Evolutionary conservation across 2,329 filamentous ascomycete genomes (phyloP), one percentile per base, ranked within the genome.

Genomic region (Diaporthe vexans): DNA sequence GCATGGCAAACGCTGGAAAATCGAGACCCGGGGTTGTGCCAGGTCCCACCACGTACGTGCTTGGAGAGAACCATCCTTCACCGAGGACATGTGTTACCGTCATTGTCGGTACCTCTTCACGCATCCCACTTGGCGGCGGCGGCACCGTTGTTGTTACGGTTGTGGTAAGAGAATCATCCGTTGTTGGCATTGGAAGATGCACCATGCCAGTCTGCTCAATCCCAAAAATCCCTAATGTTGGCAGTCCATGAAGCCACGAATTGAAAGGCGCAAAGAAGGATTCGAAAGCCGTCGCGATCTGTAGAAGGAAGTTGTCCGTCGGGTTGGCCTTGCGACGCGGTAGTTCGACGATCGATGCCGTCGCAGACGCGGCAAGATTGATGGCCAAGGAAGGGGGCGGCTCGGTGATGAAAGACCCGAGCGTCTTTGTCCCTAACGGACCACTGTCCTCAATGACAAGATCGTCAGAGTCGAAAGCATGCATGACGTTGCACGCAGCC

Each of bases 381-480:
- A 76, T 63, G 1, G 48, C 75, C 35, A 76, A 17, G 26, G 75
- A 75, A 26, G 77, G 69, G 4, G 76, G 74, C n/a, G 77, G 78
- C 11, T 72, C 74, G 5, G 76, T 77, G n/a, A 73, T 71, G 48
- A 77, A 79, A 19, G 75, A 76, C 5, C 76, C 78, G 7, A 78
- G 69, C 0, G 78, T 79, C 54, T 76, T 74, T 17, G 74, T 71
- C 11, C 57, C 74, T 4, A 76, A 43, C 8, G 76, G 74, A 3
- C 77, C 78, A 8, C 74, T 73, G 43, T 79, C 78, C 33, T 73
- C 73, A n/a, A 77, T 33, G 26, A 79, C 65, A 13, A 76, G 73
- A 63, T 74, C 52, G 43, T 79, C 77, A 52, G 77, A 76, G 51
- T 78, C 78, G 37, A 75, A 67, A 3, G 46, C 73, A 56, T 79